Percentiles rank a stretch among this genome's conserved stretches.
phyloP scores from a whole-genome alignment of 352 stramenopile genomes.

The Phytopythium sindhum region DNA sequence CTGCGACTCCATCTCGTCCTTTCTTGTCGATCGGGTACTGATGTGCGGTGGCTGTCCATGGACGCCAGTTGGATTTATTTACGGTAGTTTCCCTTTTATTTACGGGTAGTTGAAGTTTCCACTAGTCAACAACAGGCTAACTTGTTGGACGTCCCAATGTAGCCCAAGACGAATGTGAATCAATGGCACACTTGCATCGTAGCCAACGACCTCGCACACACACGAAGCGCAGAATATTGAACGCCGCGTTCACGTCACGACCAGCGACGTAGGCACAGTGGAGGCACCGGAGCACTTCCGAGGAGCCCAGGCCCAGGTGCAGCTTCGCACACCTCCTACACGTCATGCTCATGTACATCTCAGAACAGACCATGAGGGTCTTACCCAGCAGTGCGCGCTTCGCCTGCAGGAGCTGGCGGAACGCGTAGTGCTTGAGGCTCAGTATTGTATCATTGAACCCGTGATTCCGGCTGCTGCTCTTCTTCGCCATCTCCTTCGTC shows the following conservation, averaged over 20 bases:
- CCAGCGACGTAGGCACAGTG: not conserved
- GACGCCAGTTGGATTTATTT: not conserved
- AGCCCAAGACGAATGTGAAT: too few relatives aligned
- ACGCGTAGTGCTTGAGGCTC: not conserved
- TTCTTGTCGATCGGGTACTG: not conserved
- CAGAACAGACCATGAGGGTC: not conserved
- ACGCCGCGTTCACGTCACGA: too few relatives aligned
- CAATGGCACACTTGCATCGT: too few relatives aligned
- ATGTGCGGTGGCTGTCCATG: not conserved
- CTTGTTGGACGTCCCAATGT: too few relatives aligned
- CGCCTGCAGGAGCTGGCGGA: not conserved
- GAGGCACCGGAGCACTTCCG: not conserved
- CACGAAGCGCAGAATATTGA: too few relatives aligned
- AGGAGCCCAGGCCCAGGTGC: not conserved
- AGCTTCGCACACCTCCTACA: too few relatives aligned
- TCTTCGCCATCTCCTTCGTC: not conserved
- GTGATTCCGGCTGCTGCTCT: not conserved
- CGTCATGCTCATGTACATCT: not conserved
- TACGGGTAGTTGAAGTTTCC: not conserved
- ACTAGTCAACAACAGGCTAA: too few relatives aligned
- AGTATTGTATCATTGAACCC: not conserved
- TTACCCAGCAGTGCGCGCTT: not conserved
- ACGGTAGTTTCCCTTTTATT: slow-evolving; percentile 2
- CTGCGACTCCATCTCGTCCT: slow-evolving; percentile 10
- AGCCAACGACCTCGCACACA: too few relatives aligned